Conservation (phyloP, 495 filamentous ascomycete genomes). For the Sporormia fimetaria region DNA sequence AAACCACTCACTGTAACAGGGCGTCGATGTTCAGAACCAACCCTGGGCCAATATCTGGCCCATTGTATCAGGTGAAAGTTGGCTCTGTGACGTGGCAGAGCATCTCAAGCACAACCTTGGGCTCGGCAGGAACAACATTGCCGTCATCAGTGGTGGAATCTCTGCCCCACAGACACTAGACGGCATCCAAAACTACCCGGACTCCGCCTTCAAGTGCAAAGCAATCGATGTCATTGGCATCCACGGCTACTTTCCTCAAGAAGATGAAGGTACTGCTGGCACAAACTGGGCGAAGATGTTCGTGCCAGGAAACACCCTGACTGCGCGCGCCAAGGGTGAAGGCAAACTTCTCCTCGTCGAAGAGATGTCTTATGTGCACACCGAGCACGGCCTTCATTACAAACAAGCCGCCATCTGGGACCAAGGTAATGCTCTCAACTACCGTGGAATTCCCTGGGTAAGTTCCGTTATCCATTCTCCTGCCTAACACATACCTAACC, state of each 20-base stretch:
- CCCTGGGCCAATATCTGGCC: constrained; percentile 21
- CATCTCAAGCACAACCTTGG: constrained; percentile 20
- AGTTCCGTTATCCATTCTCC: background rate
- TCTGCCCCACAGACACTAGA: constrained; percentile 9
- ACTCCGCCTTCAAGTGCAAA: constrained; percentile 18
- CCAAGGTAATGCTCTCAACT: constrained; percentile 23
- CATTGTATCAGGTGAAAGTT: constrained; percentile 18
- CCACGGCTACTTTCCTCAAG: constrained; percentile 16
- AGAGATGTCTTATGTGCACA: constrained; percentile 14
- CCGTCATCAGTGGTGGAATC: constrained; percentile 23
- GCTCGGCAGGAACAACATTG: constrained; percentile 19
- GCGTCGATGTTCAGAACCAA: constrained; percentile 24
- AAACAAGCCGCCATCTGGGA: constrained; percentile 21
- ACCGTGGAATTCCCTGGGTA: constrained; percentile 25
- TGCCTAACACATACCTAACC: background rate
- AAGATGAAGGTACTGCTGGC: constrained; percentile 13
- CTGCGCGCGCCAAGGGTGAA: constrained; percentile 12
- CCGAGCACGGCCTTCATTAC: constrained; percentile 1
- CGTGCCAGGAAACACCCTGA: constrained; percentile 19
- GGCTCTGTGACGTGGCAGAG: constrained; percentile 22
- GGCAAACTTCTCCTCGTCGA: constrained; percentile 20
- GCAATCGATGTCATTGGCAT: constrained; percentile 24
- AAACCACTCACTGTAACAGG: constrained; percentile 7
- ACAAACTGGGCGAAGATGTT: constrained; percentile 22
- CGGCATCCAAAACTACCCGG: constrained; percentile 17